A percentile compares a stretch with the other conserved stretches of the same genome.
These are phyloP conservation scores for Crotalaria pallida DNA, from an alignment of 306 rosid species.

Conservation along the genomic window DNA sequence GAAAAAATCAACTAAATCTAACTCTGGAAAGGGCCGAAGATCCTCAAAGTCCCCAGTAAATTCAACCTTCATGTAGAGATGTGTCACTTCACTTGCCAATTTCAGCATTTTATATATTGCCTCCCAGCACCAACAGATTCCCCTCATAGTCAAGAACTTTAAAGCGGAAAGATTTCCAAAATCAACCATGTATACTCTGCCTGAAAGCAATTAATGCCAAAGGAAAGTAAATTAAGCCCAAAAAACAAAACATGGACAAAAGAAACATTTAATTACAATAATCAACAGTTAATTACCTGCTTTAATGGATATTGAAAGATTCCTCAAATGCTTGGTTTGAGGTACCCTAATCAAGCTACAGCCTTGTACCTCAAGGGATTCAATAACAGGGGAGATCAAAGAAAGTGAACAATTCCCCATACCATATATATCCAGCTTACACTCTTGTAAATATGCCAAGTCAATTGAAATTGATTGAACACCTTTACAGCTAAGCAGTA, in stretches of 20 bases:
- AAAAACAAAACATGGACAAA: background rate
- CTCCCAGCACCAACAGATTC: constrained; percentile 91
- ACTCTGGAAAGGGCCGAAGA: constrained; percentile 88
- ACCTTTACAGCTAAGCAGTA: constrained; percentile 91
- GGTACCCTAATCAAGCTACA: constrained; percentile 85
- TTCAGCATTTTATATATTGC: constrained; percentile 82
- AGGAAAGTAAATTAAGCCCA: background rate
- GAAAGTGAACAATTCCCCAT: constrained; percentile 62
- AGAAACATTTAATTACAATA: background rate
- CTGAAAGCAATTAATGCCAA: constrained; percentile 37
- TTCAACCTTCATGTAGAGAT: constrained; percentile 91
- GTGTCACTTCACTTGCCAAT: constrained; percentile 77
- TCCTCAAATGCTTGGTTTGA: constrained; percentile 49
- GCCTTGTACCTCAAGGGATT: constrained; percentile 91
- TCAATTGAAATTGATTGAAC: constrained; percentile 54
- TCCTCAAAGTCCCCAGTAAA: constrained; percentile 79
- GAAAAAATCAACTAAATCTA: constrained; percentile 91
- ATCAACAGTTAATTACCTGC: constrained; percentile 45
- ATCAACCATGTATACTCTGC: constrained; percentile 86
- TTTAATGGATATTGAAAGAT: constrained; percentile 68
- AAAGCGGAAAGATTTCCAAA: constrained; percentile 68
- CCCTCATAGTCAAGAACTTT: constrained; percentile 72
- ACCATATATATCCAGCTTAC: constrained; percentile 89
- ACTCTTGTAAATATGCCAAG: constrained; percentile 55
- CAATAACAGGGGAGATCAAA: constrained; percentile 56